These are phyloP conservation scores for maize (Zea mays) DNA, from an alignment of 176 grass and related monocot genomes.

Conservation along the genomic window Zm-B73-REFERENCE-NAM-5.0 NC_050098.1:83817501-83818000, in stretches of 20 bases:
- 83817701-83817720: background rate
- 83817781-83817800: conserved; percentile 91
- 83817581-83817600: too few relatives aligned
- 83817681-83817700: background rate
- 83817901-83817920: conserved; percentile 15
- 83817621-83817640: conserved; percentile 13
- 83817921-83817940: background rate
- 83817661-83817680: background rate
- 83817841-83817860: conserved; percentile 94
- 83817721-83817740: background rate
- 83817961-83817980: background rate
- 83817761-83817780: conserved; percentile 66
- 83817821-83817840: conserved; percentile 73
- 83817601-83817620: too few relatives aligned
- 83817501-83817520: background rate
- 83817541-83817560: background rate
- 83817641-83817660: conserved; percentile 1
- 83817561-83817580: background rate
- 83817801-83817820: conserved; percentile 92
- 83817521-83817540: background rate
- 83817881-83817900: conserved; percentile 12
- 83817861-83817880: conserved; percentile 74
- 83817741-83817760: conserved; percentile 14
- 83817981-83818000: background rate
- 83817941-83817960: background rate